Evolutionary conservation across 768 basidiomycete species (phyloP), one percentile per base, ranked within the genome.

Genomic region (Boletus coccyginus): DNA sequence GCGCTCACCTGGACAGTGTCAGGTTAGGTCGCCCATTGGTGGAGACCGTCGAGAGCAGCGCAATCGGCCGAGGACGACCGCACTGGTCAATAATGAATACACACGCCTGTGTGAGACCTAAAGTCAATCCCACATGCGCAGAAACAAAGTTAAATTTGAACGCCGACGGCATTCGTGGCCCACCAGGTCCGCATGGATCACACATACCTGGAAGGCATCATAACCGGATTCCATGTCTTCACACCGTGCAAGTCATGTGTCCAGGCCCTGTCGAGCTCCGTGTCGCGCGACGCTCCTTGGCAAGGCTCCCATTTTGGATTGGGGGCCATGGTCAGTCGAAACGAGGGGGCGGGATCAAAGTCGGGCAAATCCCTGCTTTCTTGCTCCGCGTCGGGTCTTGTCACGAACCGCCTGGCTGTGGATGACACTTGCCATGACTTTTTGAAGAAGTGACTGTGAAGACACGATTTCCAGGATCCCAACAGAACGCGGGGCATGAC

Each of bases 31-130:
- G 62, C 3, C 81, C 84, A 52, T 77, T 69, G 5, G 62, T 55
- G n/a, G 81, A 81, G 40, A 84, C 55, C 9, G 85, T 79, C 13
- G 86, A 87, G 38, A 88, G 79, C 57, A 89, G 79, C 2, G 84
- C 87, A 49, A 48, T 43, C 13, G 87, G 87, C 39, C 89, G 78
- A 19, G 87, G 14, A 82, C 68, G 53, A 88, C 77, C 10, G 80
- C 81, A 50, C 81, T 82, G 11, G 80, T 83, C 62, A 87, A 62
- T 53, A 87, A 63, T 29, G 72, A 73, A 67, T 87, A 85, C 52
- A 74, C 62, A 53, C 67, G 62, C 44, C 74, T 73, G 56, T 36
- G 41, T 38, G 43, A 51, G 54, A 60, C 39, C 32, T 27, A 58
- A 50, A 69, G 70, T 70, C 55, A 63, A 65, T 63, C 24, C 57